Conservation (phyloP, 768 basidiomycete genomes). For the Rhizopogon vulgaris region DNA sequence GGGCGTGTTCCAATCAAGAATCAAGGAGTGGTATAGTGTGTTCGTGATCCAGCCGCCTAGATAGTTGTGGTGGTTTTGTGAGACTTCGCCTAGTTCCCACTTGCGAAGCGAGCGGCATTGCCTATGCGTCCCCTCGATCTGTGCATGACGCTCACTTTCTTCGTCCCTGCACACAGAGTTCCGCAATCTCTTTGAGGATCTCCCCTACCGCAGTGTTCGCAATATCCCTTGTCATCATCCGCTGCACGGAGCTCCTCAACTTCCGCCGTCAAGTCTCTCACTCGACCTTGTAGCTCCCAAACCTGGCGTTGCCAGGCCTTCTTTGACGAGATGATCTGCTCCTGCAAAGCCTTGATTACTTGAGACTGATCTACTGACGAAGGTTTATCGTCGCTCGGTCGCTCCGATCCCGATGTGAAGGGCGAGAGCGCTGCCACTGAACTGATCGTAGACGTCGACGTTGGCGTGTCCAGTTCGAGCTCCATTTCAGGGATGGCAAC, state of each 20-base stretch:
- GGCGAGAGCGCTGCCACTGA: constrained; percentile 40
- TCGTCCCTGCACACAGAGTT: constrained; percentile 15
- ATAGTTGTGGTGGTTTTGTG: constrained; percentile 4
- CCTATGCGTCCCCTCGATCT: constrained; percentile 68
- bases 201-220: constrained; percentile 58
- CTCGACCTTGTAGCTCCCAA: constrained; percentile 70
- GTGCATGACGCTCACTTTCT: constrained; percentile 42
- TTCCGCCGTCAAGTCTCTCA: constrained; percentile 66
- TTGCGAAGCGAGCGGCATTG: constrained; percentile 55
- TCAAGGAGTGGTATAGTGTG: constrained; percentile 2
- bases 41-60: constrained; percentile 9
- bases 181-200: constrained; percentile 8
- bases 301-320: constrained; percentile 68
- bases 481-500: constrained; percentile 24
- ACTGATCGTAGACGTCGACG: constrained; percentile 43
- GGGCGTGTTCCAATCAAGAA: constrained; percentile 11
- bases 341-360: constrained; percentile 49
- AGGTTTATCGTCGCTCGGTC: constrained; percentile 28
- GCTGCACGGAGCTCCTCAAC: constrained; percentile 47
- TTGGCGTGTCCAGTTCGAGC: constrained; percentile 44
- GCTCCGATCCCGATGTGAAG: constrained; percentile 34
- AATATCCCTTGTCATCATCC: constrained; percentile 38
- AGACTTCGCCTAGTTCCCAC: constrained; percentile 20
- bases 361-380: constrained; percentile 36
- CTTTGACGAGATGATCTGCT: constrained; percentile 52